Conservation (phyloP, 257 asterid genomes). For the Paulownia fortunei region DNA sequence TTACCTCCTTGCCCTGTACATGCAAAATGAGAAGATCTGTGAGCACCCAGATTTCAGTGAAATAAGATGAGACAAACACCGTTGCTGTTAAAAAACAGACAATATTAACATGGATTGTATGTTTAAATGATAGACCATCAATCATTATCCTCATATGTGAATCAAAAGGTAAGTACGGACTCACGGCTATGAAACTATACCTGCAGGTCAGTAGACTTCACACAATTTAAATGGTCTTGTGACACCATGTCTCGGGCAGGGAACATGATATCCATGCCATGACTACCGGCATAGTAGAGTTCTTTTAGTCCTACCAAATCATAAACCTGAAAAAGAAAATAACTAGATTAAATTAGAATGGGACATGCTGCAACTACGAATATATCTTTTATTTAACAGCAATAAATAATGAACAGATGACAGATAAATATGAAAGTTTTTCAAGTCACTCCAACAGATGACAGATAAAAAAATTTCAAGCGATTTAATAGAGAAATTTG, state of each 20-base stretch:
- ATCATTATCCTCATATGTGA: too few relatives aligned
- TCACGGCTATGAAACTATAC: slow-evolving; percentile 35
- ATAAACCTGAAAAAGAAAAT: slow-evolving; percentile 56
- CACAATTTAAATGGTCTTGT: slow-evolving; percentile 36
- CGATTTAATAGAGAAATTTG: neutral
- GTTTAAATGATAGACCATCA: too few relatives aligned
- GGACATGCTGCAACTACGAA: neutral
- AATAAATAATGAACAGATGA: too few relatives aligned
- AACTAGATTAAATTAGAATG: neutral
- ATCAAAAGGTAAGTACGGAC: too few relatives aligned
- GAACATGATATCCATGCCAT: slow-evolving; percentile 94
- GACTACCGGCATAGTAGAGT: slow-evolving; percentile 95
- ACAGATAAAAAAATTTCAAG: too few relatives aligned
- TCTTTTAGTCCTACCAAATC: slow-evolving; percentile 82
- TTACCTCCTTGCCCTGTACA: slow-evolving; percentile 73
- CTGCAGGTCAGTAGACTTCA: slow-evolving; percentile 57
- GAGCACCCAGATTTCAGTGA: too few relatives aligned
- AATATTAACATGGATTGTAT: too few relatives aligned
- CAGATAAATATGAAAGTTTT: too few relatives aligned
- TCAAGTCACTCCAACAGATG: too few relatives aligned
- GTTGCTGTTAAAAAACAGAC: too few relatives aligned
- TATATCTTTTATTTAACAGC: neutral
- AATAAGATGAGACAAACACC: too few relatives aligned
- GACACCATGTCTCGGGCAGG: slow-evolving; percentile 51
- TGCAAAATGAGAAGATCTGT: neutral